Conservation (phyloP, 306 rosid genomes). For the Macrotyloma uniflorum region DNA sequence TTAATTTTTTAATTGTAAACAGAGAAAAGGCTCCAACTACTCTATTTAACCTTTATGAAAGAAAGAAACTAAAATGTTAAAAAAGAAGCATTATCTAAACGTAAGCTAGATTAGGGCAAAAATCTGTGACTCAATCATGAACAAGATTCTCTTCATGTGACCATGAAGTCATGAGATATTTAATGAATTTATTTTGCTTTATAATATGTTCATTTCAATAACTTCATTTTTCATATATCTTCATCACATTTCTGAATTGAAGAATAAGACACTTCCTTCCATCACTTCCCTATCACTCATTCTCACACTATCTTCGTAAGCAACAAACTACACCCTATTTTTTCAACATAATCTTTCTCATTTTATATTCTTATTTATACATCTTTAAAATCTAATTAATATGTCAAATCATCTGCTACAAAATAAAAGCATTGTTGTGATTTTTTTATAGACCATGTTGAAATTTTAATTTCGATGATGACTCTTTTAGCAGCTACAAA, state of each 20-base stretch:
- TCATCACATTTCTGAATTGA: not conserved
- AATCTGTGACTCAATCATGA: not conserved
- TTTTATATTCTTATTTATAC: not conserved
- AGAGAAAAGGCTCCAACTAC: not conserved
- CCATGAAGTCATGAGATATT: not conserved
- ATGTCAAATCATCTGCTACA: not conserved
- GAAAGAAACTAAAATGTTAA: not conserved
- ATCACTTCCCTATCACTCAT: not conserved
- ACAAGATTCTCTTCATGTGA: conserved; percentile 18
- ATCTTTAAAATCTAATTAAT: not conserved
- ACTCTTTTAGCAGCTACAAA: not conserved
- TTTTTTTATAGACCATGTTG: not conserved
- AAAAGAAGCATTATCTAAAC: not conserved
- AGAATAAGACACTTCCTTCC: not conserved
- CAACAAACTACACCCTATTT: not conserved
- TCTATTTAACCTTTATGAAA: not conserved
- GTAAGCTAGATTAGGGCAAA: not conserved
- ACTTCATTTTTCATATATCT: not conserved
- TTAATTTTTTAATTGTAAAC: not conserved
- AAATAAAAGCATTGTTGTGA: not conserved
- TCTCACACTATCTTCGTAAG: not conserved
- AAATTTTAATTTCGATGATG: not conserved
- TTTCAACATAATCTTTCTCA: not conserved
- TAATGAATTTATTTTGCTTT: not conserved
- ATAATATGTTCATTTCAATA: not conserved